Evolutionary conservation across 768 basidiomycete species (phyloP).

Genomic region (Albatrellus ellisii): DNA sequence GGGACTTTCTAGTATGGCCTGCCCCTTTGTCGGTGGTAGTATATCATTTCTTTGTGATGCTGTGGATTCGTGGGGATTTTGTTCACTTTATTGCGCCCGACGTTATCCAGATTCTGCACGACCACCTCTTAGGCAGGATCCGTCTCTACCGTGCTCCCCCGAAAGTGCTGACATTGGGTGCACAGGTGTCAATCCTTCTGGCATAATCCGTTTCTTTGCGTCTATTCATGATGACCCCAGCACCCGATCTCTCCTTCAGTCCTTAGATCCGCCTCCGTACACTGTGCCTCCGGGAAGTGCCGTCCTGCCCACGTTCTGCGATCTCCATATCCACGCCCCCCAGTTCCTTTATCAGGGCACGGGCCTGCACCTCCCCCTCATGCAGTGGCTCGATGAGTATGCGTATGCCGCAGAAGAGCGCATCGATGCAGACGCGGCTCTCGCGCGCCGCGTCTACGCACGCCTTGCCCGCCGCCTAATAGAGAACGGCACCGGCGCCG

Average conservation of each 20-base stretch:
- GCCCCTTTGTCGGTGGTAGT: background rate
- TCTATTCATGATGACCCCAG: too few species aligned
- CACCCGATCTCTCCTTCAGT: too few species aligned
- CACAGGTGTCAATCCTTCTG: too few species aligned
- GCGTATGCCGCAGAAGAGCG: slow-evolving; percentile 73
- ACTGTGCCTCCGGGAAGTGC: slow-evolving; percentile 45
- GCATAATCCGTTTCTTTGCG: too few species aligned
- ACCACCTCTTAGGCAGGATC: slow-evolving; percentile 39
- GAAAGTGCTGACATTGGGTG: slow-evolving; percentile 14
- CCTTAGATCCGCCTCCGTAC: slow-evolving; percentile 32
- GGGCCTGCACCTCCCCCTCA: slow-evolving; percentile 71
- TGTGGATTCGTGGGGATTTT: slow-evolving; percentile 37
- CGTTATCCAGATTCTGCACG: slow-evolving; percentile 36
- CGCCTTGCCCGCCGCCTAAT: slow-evolving; percentile 51
- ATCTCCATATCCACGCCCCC: slow-evolving; percentile 83
- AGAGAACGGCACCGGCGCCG: slow-evolving; percentile 66
- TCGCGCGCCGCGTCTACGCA: slow-evolving; percentile 52
- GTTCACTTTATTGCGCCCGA: slow-evolving; percentile 44
- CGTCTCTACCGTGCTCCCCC: background rate
- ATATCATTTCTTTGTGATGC: background rate
- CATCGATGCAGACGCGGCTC: slow-evolving; percentile 44
- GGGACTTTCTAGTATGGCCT: background rate
- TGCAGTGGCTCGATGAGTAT: slow-evolving; percentile 76
- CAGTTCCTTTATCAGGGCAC: slow-evolving; percentile 85
- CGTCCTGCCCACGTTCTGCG: slow-evolving; percentile 67